A percentile compares a stretch with the other conserved stretches of the same genome.
Conservation (phyloP, 208 protist genomes). For the Blechomonas ayalai region DNA sequence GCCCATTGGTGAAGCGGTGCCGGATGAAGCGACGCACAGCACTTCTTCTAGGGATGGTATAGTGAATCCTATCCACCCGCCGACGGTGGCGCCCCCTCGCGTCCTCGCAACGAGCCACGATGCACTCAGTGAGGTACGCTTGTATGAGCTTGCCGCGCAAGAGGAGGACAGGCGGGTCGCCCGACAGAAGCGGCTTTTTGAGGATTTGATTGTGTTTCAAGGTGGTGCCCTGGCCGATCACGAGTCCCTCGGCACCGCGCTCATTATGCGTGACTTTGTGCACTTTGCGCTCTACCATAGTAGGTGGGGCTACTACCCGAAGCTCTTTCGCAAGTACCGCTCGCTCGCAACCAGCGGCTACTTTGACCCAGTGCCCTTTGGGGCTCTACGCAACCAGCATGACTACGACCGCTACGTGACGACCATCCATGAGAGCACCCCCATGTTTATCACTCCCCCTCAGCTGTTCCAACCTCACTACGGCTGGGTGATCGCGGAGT, state of each 20-base stretch:
- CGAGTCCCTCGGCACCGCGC: constrained; percentile 35
- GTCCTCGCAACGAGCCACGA: constrained; percentile 51
- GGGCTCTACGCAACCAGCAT: constrained; percentile 66
- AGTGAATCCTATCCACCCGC: too few relatives aligned
- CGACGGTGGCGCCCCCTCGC: constrained; percentile 13
- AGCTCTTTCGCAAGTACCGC: constrained; percentile 79
- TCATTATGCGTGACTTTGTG: constrained; percentile 86
- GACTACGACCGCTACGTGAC: constrained; percentile 73
- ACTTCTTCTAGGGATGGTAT: too few relatives aligned
- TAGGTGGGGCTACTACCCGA: constrained; percentile 88
- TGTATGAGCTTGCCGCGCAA: constrained; percentile 26
- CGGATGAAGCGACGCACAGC: too few relatives aligned
- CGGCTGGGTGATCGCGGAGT: constrained; percentile 81
- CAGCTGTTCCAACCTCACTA: constrained; percentile 87
- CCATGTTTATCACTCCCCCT: constrained; percentile 65
- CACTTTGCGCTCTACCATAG: constrained; percentile 82
- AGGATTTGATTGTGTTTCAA: constrained; percentile 83
- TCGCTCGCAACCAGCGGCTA: constrained; percentile 80
- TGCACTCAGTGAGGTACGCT: constrained; percentile 29
- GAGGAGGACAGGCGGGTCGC: constrained; percentile 66
- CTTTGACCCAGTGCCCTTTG: constrained; percentile 82
- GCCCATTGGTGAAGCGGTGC: too few relatives aligned
- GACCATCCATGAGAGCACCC: constrained; percentile 72
- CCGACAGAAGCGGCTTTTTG: constrained; percentile 59
- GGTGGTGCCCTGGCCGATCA: constrained; percentile 71